Percentiles rank a stretch among this genome's conserved stretches.
These are phyloP conservation scores for Ricinus communis DNA, from an alignment of 345 rosid species.

Conservation along the genomic window DNA sequence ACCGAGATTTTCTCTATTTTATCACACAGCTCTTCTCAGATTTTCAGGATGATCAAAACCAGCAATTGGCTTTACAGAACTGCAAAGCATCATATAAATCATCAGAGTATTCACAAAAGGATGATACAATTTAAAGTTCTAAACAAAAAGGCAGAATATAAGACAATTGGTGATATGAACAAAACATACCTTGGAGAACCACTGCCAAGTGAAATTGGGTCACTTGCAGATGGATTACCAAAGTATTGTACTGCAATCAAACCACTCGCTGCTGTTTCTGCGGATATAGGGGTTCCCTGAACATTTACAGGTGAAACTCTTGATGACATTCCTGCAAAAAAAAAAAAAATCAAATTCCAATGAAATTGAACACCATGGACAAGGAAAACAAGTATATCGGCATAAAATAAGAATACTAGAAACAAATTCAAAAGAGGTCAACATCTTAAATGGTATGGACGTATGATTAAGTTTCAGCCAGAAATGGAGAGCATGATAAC, in stretches of 20 bases:
- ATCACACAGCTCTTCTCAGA: conserved; percentile 33
- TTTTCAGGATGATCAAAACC: conserved; percentile 42
- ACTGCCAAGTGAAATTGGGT: conserved; percentile 32
- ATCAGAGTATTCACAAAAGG: not conserved
- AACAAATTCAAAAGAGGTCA: not conserved
- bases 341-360: not conserved
- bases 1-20: conserved; percentile 12
- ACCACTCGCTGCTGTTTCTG: conserved; percentile 39
- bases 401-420: not conserved
- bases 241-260: conserved; percentile 56
- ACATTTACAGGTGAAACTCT: conserved; percentile 33
- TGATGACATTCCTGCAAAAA: conserved; percentile 64
- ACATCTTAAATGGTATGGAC: not conserved
- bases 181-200: conserved; percentile 47
- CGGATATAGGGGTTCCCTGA: conserved; percentile 47
- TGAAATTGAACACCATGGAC: not conserved
- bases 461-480: not conserved
- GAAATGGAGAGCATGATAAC: not conserved
- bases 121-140: not conserved
- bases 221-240: conserved; percentile 45
- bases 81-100: conserved; percentile 24
- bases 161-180: not conserved
- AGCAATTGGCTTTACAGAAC: conserved; percentile 49
- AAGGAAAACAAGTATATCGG: not conserved
- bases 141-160: not conserved